Conservation (phyloP, 2,329 filamentous ascomycete genomes). For the Sclerotinia spermophila region DNA sequence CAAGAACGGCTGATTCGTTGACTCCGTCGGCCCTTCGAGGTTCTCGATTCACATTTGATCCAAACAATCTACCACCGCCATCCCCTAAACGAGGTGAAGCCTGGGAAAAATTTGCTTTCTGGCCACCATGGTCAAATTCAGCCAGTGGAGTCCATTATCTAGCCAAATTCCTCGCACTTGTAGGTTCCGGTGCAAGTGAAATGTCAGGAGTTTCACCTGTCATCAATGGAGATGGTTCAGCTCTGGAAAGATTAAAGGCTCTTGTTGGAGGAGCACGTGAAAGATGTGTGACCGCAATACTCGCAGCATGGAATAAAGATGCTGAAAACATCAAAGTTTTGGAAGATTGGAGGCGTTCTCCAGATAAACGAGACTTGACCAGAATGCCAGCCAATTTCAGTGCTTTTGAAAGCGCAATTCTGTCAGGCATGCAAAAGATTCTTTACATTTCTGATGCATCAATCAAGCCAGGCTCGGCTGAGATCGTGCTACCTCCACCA, state of each 20-base stretch:
- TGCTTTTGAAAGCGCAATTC: constrained; percentile 76
- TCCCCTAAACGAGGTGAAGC: constrained; percentile 76
- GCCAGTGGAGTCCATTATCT: constrained; percentile 90
- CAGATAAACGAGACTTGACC: constrained; percentile 81
- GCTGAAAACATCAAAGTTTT: constrained; percentile 88
- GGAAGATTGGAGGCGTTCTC: constrained; percentile 86
- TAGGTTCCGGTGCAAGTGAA: constrained; percentile 84
- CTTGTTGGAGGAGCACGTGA: constrained; percentile 79
- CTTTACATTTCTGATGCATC: constrained; percentile 81
- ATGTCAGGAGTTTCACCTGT: constrained; percentile 73
- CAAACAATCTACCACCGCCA: constrained; percentile 69
- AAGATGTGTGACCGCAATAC: constrained; percentile 78
- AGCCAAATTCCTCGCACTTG: constrained; percentile 72
- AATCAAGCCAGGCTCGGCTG: constrained; percentile 62
- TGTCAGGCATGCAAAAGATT: constrained; percentile 90
- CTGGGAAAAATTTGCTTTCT: constrained; percentile 95
- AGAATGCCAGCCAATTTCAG: constrained; percentile 85
- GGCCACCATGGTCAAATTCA: constrained; percentile 90
- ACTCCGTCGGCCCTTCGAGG: constrained; percentile 60
- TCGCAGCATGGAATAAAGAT: constrained; percentile 88
- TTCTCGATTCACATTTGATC: constrained; percentile 76
- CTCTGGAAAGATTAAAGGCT: constrained; percentile 68
- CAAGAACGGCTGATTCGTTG: constrained; percentile 47
- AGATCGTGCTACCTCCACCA: constrained; percentile 81
- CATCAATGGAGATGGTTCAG: constrained; percentile 50